These are phyloP conservation scores for Boletus rex-veris DNA, from an alignment of 768 basidiomycete genomes.

Conservation along the genomic window DNA sequence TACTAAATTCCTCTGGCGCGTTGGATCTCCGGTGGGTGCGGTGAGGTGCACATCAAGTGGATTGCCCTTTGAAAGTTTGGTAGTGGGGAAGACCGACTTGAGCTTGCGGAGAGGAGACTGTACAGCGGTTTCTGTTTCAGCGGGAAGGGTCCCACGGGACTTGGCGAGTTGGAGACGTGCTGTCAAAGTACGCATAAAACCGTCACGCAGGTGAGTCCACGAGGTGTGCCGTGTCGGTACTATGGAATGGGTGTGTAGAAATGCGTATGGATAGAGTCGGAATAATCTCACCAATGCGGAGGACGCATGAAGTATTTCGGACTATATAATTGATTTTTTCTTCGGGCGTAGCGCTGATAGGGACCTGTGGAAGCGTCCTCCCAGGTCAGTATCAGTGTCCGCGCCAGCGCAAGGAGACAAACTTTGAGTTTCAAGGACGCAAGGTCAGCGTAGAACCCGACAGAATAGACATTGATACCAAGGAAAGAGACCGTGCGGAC, in stretches of 20 bases:
- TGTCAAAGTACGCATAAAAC: conserved; percentile 73
- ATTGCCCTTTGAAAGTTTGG: conserved; percentile 60
- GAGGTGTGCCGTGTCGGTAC: conserved; percentile 81
- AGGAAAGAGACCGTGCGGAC: conserved; percentile 89
- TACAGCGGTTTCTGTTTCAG: conserved; percentile 54
- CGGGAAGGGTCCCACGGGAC: conserved; percentile 50
- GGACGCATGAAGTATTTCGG: conserved; percentile 61
- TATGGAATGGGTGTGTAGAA: conserved; percentile 23
- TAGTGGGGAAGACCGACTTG: conserved; percentile 72
- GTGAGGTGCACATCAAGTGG: conserved; percentile 69
- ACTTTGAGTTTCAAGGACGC: conserved; percentile 61
- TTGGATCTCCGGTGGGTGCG: conserved; percentile 45
- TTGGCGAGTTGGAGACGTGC: conserved; percentile 52
- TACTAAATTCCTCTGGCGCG: conserved; percentile 51
- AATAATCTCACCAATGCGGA: conserved; percentile 63
- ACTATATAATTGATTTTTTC: conserved; percentile 71
- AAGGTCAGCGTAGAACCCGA: conserved; percentile 87
- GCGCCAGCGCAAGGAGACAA: conserved; percentile 7
- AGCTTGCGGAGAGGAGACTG: conserved; percentile 67
- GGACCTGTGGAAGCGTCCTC: conserved; percentile 41
- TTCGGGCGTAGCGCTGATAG: conserved; percentile 52
- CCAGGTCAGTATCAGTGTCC: not conserved
- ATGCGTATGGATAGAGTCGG: not conserved
- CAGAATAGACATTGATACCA: conserved; percentile 82
- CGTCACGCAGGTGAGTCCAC: conserved; percentile 78